Conservation (phyloP, 306 rosid genomes). For the Quercus wislizeni region DNA sequence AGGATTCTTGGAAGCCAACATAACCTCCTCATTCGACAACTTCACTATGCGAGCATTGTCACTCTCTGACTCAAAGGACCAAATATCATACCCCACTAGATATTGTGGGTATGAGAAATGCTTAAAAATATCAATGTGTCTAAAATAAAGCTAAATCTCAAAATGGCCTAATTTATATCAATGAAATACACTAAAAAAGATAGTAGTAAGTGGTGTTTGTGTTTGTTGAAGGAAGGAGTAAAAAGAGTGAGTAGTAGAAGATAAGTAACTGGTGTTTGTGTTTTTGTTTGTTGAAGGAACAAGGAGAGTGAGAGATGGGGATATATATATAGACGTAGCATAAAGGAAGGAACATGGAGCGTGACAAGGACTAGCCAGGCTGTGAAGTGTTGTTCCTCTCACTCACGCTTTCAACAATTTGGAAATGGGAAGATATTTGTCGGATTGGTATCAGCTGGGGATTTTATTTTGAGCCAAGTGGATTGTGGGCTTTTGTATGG, state of each 20-base stretch:
- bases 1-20: conserved; percentile 57
- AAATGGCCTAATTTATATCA: no score
- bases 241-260: background rate
- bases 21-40: conserved; percentile 49
- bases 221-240: background rate
- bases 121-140: conserved; percentile 32
- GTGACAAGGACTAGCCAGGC: conserved; percentile 29
- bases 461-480: background rate
- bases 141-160: no score
- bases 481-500: background rate
- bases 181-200: no score
- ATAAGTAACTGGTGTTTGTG: no score
- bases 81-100: background rate
- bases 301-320: no score
- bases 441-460: background rate
- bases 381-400: conserved; percentile 4
- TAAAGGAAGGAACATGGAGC: conserved; percentile 18
- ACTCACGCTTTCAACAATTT: conserved; percentile 18
- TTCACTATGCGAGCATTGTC: background rate
- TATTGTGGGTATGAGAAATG: conserved; percentile 9
- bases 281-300: no score
- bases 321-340: no score
- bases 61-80: conserved; percentile 16
- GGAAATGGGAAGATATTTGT: background rate
- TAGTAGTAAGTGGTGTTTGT: background rate